Conservation (phyloP, 208 protist species). For the Crithidia bombi region DNA sequence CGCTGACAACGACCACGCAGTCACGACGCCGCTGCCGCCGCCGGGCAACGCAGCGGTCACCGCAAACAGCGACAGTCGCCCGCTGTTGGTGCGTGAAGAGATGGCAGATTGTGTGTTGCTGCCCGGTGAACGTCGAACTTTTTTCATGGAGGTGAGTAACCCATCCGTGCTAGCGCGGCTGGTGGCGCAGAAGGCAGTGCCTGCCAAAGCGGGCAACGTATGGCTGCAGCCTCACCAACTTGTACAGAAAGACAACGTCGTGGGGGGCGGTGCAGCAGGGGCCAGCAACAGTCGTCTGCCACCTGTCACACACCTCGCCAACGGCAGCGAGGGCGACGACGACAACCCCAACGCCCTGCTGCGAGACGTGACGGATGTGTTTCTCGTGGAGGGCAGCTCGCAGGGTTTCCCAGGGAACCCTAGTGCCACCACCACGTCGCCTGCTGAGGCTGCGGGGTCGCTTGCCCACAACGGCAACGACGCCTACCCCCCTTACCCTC, state of each 20-base stretch:
- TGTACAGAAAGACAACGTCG: no score
- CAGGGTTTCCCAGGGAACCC: not conserved
- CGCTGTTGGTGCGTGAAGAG: constrained; percentile 34
- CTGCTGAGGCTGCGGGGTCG: not conserved
- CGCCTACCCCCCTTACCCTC: no score
- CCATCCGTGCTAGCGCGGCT: constrained; percentile 26
- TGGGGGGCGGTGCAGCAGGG: no score
- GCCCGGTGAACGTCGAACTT: constrained; percentile 42
- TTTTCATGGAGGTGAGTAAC: constrained; percentile 38
- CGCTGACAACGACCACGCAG: not conserved
- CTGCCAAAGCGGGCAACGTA: not conserved
- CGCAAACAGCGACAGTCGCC: constrained; percentile 14
- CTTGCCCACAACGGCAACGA: not conserved
- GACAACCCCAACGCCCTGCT: not conserved
- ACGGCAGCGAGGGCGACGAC: constrained; percentile 1
- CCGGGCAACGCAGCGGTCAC: not conserved
- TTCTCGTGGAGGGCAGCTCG: not conserved
- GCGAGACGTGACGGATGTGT: constrained; percentile 2
- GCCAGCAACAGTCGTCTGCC: not conserved
- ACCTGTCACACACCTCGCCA: not conserved
- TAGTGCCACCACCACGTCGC: not conserved
- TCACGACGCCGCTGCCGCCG: not conserved
- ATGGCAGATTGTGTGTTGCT: constrained; percentile 56
- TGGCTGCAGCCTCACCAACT: not conserved
- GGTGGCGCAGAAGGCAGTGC: not conserved